Evolutionary conservation across 164 flowering plant species (phyloP).

Genomic region (Chimonanthus praecox): DNA sequence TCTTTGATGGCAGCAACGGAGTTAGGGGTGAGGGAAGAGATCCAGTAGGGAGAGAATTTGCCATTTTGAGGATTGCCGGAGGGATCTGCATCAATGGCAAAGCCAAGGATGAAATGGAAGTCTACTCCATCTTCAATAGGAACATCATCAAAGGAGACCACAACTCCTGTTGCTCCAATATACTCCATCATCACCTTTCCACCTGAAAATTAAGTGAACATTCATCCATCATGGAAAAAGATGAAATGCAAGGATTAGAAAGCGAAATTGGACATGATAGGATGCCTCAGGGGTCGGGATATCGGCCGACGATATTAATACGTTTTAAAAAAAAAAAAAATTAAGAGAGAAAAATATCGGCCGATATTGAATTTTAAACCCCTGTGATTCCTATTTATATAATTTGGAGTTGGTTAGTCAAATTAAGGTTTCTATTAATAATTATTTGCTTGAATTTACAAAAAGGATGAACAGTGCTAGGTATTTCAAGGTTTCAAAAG

Average conservation of each 20-base stretch:
- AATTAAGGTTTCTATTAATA: too few relatives aligned
- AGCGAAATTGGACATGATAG: not conserved
- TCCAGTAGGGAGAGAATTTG: constrained; percentile 55
- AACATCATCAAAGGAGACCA: constrained; percentile 35
- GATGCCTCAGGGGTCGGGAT: not conserved
- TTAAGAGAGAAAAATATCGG: not conserved
- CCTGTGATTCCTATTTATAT: not conserved
- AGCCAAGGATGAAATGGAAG: constrained; percentile 59
- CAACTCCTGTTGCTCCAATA: constrained; percentile 54
- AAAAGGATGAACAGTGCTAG: too few relatives aligned
- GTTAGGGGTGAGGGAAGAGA: constrained; percentile 35
- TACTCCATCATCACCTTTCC: constrained; percentile 74
- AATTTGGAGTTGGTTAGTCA: too few relatives aligned
- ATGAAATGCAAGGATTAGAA: not conserved
- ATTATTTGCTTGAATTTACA: too few relatives aligned
- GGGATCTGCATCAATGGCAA: constrained; percentile 51
- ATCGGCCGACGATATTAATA: too few relatives aligned
- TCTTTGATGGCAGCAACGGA: constrained; percentile 32
- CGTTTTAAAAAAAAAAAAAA: too few relatives aligned
- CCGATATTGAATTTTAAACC: not conserved
- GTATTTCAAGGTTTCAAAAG: too few relatives aligned
- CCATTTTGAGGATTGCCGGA: constrained; percentile 50
- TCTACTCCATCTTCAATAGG: constrained; percentile 43
- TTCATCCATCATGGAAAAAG: not conserved
- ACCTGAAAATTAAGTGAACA: constrained; percentile 17